Conservation (phyloP, 169 alveolate species). For the Babesia caballi region DNA sequence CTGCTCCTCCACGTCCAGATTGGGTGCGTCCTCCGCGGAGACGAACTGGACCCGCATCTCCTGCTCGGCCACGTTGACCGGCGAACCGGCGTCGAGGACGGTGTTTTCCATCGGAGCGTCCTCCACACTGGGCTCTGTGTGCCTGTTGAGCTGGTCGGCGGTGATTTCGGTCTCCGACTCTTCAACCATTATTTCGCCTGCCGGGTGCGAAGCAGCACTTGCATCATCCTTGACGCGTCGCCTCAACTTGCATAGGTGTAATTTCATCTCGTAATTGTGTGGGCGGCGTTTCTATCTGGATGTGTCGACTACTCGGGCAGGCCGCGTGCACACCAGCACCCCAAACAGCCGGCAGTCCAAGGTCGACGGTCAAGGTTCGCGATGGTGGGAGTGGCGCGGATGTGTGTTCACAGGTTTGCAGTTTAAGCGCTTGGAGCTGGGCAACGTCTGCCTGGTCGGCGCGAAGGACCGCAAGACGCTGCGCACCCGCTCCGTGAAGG, state of each 20-base stretch:
- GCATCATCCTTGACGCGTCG: slow-evolving; percentile 20
- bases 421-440: slow-evolving; percentile 21
- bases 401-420: not conserved
- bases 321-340: slow-evolving; percentile 26
- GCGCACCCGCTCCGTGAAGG: not conserved
- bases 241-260: slow-evolving; percentile 54
- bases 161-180: slow-evolving; percentile 57
- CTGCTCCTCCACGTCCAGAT: slow-evolving; percentile 3
- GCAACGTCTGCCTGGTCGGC: slow-evolving; percentile 24
- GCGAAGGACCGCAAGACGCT: slow-evolving; percentile 19
- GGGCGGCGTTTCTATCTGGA: not conserved
- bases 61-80: not conserved
- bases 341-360: not conserved
- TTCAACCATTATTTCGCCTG: slow-evolving; percentile 32
- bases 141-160: not conserved
- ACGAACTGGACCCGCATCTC: not conserved
- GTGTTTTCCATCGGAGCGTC: not conserved
- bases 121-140: not conserved
- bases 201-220: slow-evolving; percentile 25
- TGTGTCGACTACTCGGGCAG: not conserved
- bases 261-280: slow-evolving; percentile 9
- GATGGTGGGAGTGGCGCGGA: not conserved
- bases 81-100: not conserved
- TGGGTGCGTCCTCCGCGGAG: not conserved
- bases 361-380: not conserved